Conservation (phyloP, 1,284 basidiomycete genomes). For the Irpex lacteus region DNA sequence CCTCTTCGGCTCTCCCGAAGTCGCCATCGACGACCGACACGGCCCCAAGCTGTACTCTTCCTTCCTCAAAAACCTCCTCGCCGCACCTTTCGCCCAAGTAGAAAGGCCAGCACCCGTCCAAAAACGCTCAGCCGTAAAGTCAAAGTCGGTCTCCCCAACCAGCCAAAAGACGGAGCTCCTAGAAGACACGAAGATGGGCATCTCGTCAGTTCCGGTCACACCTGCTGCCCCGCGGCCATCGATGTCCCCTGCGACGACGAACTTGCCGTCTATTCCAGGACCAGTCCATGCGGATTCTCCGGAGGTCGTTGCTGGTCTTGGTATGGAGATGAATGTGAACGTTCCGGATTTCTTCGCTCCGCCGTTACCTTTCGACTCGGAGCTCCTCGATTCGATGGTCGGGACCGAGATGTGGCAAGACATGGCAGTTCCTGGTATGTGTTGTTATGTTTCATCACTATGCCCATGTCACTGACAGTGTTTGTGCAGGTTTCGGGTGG, state of each 20-base stretch:
- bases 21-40: slow-evolving; percentile 73
- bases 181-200: slow-evolving; percentile 1
- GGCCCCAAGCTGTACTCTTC: slow-evolving; percentile 72
- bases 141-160: slow-evolving; percentile 16
- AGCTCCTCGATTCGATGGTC: slow-evolving; percentile 57
- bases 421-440: slow-evolving; percentile 49
- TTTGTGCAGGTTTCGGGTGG: slow-evolving; percentile 15
- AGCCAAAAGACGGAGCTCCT: slow-evolving; percentile 9
- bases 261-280: not conserved
- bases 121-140: slow-evolving; percentile 14
- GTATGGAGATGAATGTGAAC: not conserved
- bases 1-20: slow-evolving; percentile 59
- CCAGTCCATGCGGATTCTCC: slow-evolving; percentile 7
- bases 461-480: not conserved
- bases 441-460: not conserved
- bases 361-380: slow-evolving; percentile 53
- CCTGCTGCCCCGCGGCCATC: slow-evolving; percentile 10
- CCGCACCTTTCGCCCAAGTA: slow-evolving; percentile 44
- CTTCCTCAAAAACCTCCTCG: slow-evolving; percentile 70
- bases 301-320: not conserved
- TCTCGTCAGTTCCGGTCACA: slow-evolving; percentile 1
- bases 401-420: slow-evolving; percentile 50
- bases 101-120: slow-evolving; percentile 24
- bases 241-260: not conserved
- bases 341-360: slow-evolving; percentile 22